Evolutionary conservation across 352 stramenopile species (phyloP).

Genomic region (Elongisporangium undulatum): DNA sequence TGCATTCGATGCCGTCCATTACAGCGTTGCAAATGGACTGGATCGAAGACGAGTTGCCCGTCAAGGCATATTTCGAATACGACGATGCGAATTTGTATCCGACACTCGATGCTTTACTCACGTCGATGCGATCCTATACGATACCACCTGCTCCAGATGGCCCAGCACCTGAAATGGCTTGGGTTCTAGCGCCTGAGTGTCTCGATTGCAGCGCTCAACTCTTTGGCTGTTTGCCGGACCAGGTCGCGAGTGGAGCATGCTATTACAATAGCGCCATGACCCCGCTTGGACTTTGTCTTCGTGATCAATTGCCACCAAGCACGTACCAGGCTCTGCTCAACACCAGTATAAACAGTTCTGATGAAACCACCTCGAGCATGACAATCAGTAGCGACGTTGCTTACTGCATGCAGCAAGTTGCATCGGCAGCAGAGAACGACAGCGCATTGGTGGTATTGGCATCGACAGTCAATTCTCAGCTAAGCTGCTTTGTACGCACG

Average conservation of each 20-base stretch:
- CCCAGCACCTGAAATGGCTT: slow-evolving; percentile 4
- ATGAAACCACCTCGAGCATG: neutral
- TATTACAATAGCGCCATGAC: slow-evolving; percentile 9
- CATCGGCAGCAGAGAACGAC: neutral
- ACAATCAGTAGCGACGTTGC: slow-evolving; percentile 4
- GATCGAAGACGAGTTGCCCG: slow-evolving; percentile 1
- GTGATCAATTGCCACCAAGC: slow-evolving; percentile 1
- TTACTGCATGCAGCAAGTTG: slow-evolving; percentile 4
- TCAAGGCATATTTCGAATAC: slow-evolving; percentile 10
- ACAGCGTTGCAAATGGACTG: neutral
- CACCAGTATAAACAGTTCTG: neutral
- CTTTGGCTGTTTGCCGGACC: slow-evolving; percentile 2
- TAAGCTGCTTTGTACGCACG: slow-evolving; percentile 11
- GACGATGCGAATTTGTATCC: neutral
- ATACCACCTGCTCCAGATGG: slow-evolving; percentile 1
- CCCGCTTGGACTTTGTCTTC: slow-evolving; percentile 9
- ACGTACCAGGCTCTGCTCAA: slow-evolving; percentile 3
- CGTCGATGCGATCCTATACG: neutral
- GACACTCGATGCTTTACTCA: neutral
- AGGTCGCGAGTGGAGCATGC: slow-evolving; percentile 9
- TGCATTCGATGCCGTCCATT: slow-evolving; percentile 5
- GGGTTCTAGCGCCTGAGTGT: slow-evolving; percentile 10
- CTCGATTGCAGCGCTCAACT: slow-evolving; percentile 10
- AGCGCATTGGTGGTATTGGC: neutral
- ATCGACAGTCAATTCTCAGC: slow-evolving; percentile 2